Conservation (phyloP, 306 rosid species). For the Castanea crenata region DNA sequence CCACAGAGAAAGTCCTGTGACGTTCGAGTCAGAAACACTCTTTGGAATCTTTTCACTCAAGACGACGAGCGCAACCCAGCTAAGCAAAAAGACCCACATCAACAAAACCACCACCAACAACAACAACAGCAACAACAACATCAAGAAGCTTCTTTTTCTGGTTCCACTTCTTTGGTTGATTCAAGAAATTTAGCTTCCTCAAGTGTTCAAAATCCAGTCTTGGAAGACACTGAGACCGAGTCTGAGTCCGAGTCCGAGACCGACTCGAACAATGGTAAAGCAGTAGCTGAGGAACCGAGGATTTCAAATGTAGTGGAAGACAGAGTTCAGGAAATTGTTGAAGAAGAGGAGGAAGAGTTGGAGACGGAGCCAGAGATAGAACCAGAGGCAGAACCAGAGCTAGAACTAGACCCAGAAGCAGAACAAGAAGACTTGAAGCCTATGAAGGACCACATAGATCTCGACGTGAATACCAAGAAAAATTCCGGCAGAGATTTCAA, state of each 20-base stretch:
- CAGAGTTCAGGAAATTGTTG: constrained; percentile 68
- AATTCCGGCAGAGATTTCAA: constrained; percentile 73
- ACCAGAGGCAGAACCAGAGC: constrained; percentile 8
- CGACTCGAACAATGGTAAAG: constrained; percentile 1
- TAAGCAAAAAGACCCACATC: constrained; percentile 32
- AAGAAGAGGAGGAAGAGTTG: constrained; percentile 35
- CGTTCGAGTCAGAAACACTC: constrained; percentile 82
- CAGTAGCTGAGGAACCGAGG: constrained; percentile 41
- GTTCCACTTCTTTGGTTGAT: not conserved
- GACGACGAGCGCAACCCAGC: constrained; percentile 68
- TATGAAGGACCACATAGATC: constrained; percentile 93
- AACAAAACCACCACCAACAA: too few relatives aligned
- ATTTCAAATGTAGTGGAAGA: constrained; percentile 48
- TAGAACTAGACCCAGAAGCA: not conserved
- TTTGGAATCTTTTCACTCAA: constrained; percentile 64
- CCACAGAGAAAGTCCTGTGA: constrained; percentile 94
- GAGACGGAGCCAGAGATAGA: not conserved
- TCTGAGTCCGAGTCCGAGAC: constrained; percentile 8
- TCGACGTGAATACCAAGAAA: constrained; percentile 79
- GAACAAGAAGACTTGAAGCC: constrained; percentile 48
- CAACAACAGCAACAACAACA: not conserved
- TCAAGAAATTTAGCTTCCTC: constrained; percentile 29
- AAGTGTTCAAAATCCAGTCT: constrained; percentile 45
- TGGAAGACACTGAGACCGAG: constrained; percentile 36
- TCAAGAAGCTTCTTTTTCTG: not conserved